A percentile compares a stretch with the other conserved stretches of the same genome.
phyloP scores from a whole-genome alignment of 495 filamentous ascomycete genomes.

The Astrocystis sublimbata region DNA sequence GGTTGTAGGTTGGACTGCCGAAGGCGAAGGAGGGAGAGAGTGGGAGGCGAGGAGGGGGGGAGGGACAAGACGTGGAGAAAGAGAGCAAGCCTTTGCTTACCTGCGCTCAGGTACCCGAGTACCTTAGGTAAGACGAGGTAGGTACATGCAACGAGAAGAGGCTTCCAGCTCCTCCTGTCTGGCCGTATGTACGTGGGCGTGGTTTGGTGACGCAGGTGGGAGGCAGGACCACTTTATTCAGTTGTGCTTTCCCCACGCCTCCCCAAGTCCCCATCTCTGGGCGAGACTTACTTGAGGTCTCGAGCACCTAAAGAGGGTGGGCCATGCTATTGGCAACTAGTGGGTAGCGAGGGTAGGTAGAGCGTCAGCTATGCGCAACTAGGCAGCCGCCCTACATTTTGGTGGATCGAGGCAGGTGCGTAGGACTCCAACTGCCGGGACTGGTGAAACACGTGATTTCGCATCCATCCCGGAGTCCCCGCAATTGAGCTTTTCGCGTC shows the following conservation, averaged over 20 bases:
- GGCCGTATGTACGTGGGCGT: too few species aligned
- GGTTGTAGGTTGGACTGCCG: neutral
- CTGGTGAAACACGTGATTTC: conserved; percentile 32
- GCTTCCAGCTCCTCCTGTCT: neutral
- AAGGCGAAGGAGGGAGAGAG: neutral
- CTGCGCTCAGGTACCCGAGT: too few species aligned
- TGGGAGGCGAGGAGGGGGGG: neutral
- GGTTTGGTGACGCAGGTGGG: conserved; percentile 12
- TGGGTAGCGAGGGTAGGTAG: too few species aligned
- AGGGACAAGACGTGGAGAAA: too few species aligned
- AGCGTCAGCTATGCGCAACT: neutral
- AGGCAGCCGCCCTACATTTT: neutral
- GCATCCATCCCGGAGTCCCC: conserved; percentile 19
- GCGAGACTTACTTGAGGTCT: too few species aligned
- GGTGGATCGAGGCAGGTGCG: neutral
- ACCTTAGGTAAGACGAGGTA: too few species aligned
- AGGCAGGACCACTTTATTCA: neutral
- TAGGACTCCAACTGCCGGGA: neutral
- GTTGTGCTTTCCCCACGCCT: too few species aligned
- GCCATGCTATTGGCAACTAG: too few species aligned
- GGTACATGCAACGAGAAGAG: neutral
- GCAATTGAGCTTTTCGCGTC: conserved; percentile 9
- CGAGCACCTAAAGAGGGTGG: too few species aligned
- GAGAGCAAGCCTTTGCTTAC: too few species aligned
- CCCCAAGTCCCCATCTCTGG: too few species aligned